A percentile compares a stretch with the other conserved stretches of the same genome.
Conservation (phyloP, 192 early-diverging fungal species). For the Coemansia sp. region DNA sequence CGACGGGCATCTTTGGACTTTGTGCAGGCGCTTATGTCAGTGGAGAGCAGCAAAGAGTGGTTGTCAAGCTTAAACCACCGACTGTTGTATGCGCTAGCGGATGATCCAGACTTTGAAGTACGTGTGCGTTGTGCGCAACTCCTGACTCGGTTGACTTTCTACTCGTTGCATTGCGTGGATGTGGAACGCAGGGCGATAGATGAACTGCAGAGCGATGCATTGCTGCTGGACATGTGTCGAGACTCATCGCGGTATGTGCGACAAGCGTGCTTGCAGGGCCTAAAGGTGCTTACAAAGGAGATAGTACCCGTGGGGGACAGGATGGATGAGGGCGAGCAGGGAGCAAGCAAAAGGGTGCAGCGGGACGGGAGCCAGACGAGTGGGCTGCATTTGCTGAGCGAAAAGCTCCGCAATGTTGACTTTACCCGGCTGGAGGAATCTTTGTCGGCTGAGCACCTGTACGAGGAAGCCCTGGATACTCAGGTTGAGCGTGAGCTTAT, state of each 20-base stretch:
- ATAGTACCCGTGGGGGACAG: not conserved
- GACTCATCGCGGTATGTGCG: constrained; percentile 54
- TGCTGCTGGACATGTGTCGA: constrained; percentile 41
- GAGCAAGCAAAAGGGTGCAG: not conserved
- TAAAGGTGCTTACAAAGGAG: constrained; percentile 13
- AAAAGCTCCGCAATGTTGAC: constrained; percentile 25
- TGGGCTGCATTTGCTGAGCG: constrained; percentile 4
- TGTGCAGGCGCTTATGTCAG: constrained; percentile 12
- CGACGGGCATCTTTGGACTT: constrained; percentile 37
- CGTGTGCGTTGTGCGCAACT: constrained; percentile 38
- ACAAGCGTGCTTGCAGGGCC: constrained; percentile 22
- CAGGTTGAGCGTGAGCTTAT: constrained; percentile 44
- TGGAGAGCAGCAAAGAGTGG: constrained; percentile 16
- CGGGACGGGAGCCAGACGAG: constrained; percentile 2
- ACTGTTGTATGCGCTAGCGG: constrained; percentile 21
- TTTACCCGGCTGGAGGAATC: constrained; percentile 28
- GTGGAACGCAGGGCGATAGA: not conserved
- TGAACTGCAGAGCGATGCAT: constrained; percentile 14
- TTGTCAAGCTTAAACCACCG: constrained; percentile 9
- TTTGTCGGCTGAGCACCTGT: constrained; percentile 42
- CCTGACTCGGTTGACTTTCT: constrained; percentile 12
- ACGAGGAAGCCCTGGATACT: constrained; percentile 49
- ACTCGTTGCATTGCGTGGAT: not conserved
- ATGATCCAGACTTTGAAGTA: constrained; percentile 48
- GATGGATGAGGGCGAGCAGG: not conserved